These are phyloP conservation scores for Myotisia sp. DNA, from an alignment of 2,329 filamentous ascomycete species.

Conservation along the genomic window DNA sequence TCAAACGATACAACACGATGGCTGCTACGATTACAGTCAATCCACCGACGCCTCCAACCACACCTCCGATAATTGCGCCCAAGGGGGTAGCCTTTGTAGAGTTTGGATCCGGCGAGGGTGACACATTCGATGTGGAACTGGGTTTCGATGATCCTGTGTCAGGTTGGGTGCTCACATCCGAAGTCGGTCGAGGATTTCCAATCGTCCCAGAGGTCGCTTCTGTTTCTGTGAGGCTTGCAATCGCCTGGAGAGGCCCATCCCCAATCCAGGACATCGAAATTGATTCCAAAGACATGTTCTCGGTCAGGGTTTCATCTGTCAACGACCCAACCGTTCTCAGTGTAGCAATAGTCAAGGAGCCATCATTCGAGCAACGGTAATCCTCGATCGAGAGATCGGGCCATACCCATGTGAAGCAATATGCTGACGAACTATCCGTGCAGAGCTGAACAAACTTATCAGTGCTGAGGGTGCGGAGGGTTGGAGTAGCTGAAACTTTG, in stretches of 20 bases:
- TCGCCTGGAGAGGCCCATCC: not conserved
- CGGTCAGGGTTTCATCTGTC: not conserved
- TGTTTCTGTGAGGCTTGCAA: not conserved
- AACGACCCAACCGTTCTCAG: not conserved
- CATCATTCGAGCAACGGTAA: not conserved
- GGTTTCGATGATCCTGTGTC: not conserved
- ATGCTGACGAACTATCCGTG: not conserved
- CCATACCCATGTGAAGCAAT: not conserved
- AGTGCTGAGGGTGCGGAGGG: not conserved
- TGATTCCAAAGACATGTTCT: not conserved
- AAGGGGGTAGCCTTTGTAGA: slow-evolving; percentile 5
- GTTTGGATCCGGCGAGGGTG: not conserved
- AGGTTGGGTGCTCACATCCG: too few species aligned
- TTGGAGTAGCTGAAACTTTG: not conserved
- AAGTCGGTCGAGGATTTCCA: too few species aligned
- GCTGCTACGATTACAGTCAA: slow-evolving; percentile 1
- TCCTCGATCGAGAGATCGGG: not conserved
- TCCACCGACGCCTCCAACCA: slow-evolving; percentile 12
- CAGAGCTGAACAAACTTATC: not conserved
- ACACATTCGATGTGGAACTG: not conserved
- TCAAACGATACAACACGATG: slow-evolving; percentile 1
- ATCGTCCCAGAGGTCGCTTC: not conserved
- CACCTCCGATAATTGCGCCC: slow-evolving; percentile 14
- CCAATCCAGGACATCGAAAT: slow-evolving; percentile 1
- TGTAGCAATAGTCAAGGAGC: not conserved